Evolutionary conservation across 2,329 filamentous ascomycete genomes (phyloP).

Genomic region (Botryotinia convoluta): DNA sequence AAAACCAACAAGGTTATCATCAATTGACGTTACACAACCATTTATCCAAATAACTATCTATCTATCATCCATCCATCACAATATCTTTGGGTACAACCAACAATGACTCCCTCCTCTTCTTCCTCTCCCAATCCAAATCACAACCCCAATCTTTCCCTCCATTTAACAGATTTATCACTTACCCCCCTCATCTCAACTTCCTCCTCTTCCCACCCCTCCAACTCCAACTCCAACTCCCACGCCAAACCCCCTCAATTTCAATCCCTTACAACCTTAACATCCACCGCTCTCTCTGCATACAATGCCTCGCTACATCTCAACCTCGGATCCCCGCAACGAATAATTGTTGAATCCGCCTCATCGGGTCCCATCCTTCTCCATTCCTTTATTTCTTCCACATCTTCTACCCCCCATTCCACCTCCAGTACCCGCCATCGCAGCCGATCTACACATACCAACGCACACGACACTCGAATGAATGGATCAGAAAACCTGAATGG

Average conservation of each 20-base stretch:
- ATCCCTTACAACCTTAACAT: constrained; percentile 52
- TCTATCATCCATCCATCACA: neutral
- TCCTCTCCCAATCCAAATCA: neutral
- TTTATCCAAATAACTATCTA: neutral
- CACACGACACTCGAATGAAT: neutral
- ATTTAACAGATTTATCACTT: constrained; percentile 54
- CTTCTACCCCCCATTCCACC: neutral
- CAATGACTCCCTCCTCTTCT: constrained; percentile 3
- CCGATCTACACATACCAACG: neutral
- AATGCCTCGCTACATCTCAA: constrained; percentile 52
- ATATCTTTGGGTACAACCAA: neutral
- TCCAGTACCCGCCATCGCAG: neutral
- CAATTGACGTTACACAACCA: neutral
- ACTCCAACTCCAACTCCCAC: constrained; percentile 3
- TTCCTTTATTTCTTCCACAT: constrained; percentile 46
- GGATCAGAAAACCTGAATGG: neutral
- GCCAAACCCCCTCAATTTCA: constrained; percentile 37
- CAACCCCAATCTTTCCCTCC: constrained; percentile 27
- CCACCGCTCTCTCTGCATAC: constrained; percentile 52
- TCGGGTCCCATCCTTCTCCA: constrained; percentile 42
- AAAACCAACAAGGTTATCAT: neutral
- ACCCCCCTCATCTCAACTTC: constrained; percentile 53
- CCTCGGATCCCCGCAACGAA: constrained; percentile 53
- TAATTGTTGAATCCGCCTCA: constrained; percentile 55
- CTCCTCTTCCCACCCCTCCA: constrained; percentile 30